phyloP scores from a whole-genome alignment of 1,139 yeast species.

The Geotrichum klebahnii region DNA sequence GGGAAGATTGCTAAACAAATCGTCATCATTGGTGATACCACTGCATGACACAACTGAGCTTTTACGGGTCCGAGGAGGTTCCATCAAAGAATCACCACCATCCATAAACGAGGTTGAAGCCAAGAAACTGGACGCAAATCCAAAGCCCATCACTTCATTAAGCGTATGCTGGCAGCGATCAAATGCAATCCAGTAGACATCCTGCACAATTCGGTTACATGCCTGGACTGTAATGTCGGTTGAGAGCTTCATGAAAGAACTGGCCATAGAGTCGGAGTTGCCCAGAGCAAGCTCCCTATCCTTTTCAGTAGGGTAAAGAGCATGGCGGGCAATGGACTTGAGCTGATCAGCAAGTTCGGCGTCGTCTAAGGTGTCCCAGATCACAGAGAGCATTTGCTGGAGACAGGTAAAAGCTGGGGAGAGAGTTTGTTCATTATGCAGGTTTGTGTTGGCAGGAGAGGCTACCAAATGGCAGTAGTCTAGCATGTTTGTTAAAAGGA shows the following conservation, averaged over 20 bases:
- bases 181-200: conserved; percentile 28
- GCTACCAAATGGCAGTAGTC: conserved; percentile 7
- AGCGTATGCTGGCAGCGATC: conserved; percentile 27
- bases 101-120: conserved; percentile 6
- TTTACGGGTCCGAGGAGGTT: conserved; percentile 22
- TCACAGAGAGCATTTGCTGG: not conserved
- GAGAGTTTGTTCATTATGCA: conserved; percentile 8
- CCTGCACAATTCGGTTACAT: conserved; percentile 26
- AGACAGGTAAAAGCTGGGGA: conserved; percentile 17
- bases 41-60: conserved; percentile 21
- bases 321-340: conserved; percentile 10
- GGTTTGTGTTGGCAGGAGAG: not conserved
- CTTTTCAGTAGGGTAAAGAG: conserved; percentile 24
- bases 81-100: conserved; percentile 24
- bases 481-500: conserved; percentile 5
- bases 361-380: conserved; percentile 2
- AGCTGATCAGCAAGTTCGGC: conserved; percentile 2
- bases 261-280: conserved; percentile 25
- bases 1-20: not conserved
- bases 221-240: conserved; percentile 25
- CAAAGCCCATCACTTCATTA: conserved; percentile 34
- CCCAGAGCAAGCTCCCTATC: conserved; percentile 27
- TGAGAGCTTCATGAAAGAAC: conserved; percentile 24
- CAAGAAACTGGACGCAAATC: conserved; percentile 34
- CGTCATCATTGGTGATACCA: not conserved